Percentiles rank a stretch among this genome's conserved stretches.
Evolutionary conservation across 257 asterid species (phyloP).

Genomic region (Datura wrightii): DNA sequence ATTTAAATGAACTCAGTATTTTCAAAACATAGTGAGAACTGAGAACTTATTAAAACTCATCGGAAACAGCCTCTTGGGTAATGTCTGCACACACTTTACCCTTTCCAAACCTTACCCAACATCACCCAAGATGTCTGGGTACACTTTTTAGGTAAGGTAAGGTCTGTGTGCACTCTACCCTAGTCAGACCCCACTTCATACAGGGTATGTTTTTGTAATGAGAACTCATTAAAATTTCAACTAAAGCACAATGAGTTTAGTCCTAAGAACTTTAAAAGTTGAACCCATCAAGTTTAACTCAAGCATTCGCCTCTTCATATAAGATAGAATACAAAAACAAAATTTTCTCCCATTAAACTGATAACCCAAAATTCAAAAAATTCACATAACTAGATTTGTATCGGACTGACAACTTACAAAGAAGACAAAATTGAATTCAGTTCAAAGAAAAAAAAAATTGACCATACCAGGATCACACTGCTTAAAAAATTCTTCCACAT

Average conservation of each 20-base stretch:
- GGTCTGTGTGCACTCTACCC: no score
- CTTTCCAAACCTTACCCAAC: no score
- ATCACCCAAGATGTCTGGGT: no score
- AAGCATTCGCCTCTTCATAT: not conserved
- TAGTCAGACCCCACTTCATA: no score
- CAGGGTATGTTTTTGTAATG: not conserved
- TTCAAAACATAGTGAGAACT: no score
- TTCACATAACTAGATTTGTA: no score
- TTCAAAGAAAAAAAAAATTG: not conserved
- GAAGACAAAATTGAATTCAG: not conserved
- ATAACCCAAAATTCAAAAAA: not conserved
- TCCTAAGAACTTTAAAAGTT: not conserved
- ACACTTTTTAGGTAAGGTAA: no score
- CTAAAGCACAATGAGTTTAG: not conserved
- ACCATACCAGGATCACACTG: conserved; percentile 60
- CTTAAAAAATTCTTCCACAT: conserved; percentile 45
- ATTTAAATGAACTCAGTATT: no score
- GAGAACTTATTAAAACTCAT: no score
- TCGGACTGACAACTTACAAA: not conserved
- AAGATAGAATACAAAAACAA: not conserved
- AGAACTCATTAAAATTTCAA: not conserved
- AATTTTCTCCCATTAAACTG: not conserved
- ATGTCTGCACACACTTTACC: no score
- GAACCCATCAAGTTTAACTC: not conserved
- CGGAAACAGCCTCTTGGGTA: no score